These are phyloP conservation scores for Saccharomyces hybrid DNA, from an alignment of 1,139 yeast genomes.

Conservation along the genomic window DNA sequence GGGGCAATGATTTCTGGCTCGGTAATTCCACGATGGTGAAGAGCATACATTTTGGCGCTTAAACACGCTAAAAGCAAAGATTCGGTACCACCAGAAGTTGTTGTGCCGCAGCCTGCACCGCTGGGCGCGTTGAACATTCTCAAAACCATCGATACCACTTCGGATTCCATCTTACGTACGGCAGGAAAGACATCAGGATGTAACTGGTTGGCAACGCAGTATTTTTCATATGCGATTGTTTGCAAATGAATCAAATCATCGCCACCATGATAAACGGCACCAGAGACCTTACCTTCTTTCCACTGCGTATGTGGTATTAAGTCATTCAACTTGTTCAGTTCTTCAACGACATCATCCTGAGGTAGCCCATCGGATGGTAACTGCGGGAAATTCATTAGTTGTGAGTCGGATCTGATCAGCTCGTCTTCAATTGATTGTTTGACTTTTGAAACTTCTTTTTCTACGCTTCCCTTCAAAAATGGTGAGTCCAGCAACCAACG, in stretches of 20 bases:
- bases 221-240: constrained; percentile 64
- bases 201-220: constrained; percentile 83
- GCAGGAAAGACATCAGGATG: constrained; percentile 98
- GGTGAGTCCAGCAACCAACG: constrained; percentile 43
- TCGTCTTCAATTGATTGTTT: constrained; percentile 45
- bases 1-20: constrained; percentile 89
- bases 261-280: constrained; percentile 97
- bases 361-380: constrained; percentile 55
- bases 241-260: constrained; percentile 63
- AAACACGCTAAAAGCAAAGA: constrained; percentile 78
- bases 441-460: constrained; percentile 48
- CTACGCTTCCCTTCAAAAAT: constrained; percentile 48
- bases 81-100: constrained; percentile 97
- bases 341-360: constrained; percentile 37
- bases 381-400: constrained; percentile 38
- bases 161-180: constrained; percentile 92
- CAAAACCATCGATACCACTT: constrained; percentile 87
- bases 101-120: constrained; percentile 67
- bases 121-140: constrained; percentile 66
- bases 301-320: constrained; percentile 62
- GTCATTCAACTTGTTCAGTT: constrained; percentile 42
- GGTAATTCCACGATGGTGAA: constrained; percentile 49
- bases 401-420: constrained; percentile 46
- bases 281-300: constrained; percentile 80
- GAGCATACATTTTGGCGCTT: constrained; percentile 64